phyloP scores from a whole-genome alignment of 345 rosid genomes.

The Eucalyptus erythrocorys region DNA sequence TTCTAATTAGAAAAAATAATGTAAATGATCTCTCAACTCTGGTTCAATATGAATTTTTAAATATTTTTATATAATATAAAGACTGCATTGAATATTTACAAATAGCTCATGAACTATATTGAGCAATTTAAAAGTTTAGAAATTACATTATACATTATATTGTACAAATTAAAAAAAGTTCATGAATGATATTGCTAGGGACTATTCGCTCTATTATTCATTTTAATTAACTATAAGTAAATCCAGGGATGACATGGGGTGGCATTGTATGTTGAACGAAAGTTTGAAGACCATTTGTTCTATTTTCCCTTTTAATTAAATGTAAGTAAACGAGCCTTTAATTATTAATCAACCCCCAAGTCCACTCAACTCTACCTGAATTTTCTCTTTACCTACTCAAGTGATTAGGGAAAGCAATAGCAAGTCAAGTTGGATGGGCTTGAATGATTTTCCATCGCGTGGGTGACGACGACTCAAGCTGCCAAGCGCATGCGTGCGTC shows the following conservation, averaged over 20 bases:
- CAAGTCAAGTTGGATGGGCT: background rate
- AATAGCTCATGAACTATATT: rapidly evolving
- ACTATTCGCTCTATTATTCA: rapidly evolving
- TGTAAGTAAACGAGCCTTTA: background rate
- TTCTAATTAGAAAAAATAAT: background rate
- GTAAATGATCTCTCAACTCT: background rate
- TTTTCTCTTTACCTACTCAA: background rate
- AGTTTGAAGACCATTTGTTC: rapidly evolving
- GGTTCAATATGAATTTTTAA: rapidly evolving
- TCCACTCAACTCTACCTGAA: background rate
- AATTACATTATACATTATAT: rapidly evolving
- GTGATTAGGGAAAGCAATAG: background rate
- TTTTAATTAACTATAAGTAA: background rate
- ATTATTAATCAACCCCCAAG: background rate
- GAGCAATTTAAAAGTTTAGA: rapidly evolving
- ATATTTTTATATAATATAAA: rapidly evolving
- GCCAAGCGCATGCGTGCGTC: background rate
- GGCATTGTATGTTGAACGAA: rapidly evolving
- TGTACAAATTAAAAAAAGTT: background rate
- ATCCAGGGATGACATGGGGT: rapidly evolving
- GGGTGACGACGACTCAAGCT: background rate
- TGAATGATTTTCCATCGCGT: background rate
- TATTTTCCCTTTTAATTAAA: background rate
- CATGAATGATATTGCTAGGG: rapidly evolving
- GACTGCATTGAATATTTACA: rapidly evolving